Evolutionary conservation across 2,329 filamentous ascomycete species (phyloP), one percentile per base, ranked within the genome.

Genomic region (Dothideomycetes sp.): DNA sequence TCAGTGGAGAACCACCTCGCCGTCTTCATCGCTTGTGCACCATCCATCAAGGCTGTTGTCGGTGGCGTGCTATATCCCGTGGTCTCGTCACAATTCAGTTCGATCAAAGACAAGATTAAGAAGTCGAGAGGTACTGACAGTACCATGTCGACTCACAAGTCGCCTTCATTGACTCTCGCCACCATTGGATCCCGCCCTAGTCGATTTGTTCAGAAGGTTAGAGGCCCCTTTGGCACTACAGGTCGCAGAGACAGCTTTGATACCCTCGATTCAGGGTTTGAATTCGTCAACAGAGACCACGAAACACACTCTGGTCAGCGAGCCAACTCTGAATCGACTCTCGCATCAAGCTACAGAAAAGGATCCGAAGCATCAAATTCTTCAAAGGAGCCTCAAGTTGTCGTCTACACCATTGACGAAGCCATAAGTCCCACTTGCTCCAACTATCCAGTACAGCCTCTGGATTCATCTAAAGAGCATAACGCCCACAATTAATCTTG

Each of bases 1-100:
- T 54, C 55, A 4, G 45, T 60, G n/a, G 59, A 62, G 44, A 61
- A 60, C 44, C 58, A 62, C 46, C 45, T 60, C 27, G 57, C 57
- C 24, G 52, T 62, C 30, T 50, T 59, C 35, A 58, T 60, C 30
- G 53, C 58, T 18, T 62, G 58, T 39, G 54, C 56, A 1, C 57
- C 58, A 7, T 52, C 47, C 42, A 54, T 60, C 29, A 61, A 60
- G 38, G 43, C 45, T 11, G 25, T 43, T 17, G 41, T 43, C 33
- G 25, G 33, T 10, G 41, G 41, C 28, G 33, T 35, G n/a, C 33
- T 43, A 8, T 35, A 31, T 13, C 41, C 41, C 10, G 22, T 43
- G 8, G 41, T 43, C 22, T 36, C 32, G 6, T 33, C 41, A 7
- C 32, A 28, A 5, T 20, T 32, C 29, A 22, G 33, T 9, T 43